Conservation (phyloP, 257 asterid genomes). For the Lycium barbarum region DNA sequence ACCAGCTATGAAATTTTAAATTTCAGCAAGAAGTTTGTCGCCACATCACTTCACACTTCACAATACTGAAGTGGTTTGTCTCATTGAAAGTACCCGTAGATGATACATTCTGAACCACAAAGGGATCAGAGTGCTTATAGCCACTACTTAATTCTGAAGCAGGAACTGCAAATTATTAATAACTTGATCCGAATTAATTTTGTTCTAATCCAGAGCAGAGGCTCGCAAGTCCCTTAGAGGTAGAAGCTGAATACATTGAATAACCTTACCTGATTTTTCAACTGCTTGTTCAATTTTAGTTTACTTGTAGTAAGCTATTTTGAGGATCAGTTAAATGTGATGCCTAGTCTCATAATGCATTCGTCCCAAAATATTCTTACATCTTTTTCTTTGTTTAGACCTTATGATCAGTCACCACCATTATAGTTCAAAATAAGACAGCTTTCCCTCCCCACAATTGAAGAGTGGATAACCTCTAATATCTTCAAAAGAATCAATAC, state of each 20-base stretch:
- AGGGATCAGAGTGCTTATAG: neutral
- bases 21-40: constrained; percentile 3
- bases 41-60: constrained; percentile 18
- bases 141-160: constrained; percentile 3
- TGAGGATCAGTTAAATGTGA: neutral
- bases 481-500: neutral
- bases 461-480: constrained; percentile 5
- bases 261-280: neutral
- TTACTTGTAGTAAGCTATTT: constrained; percentile 12
- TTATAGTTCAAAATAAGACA: neutral
- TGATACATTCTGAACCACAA: constrained; percentile 3
- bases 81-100: neutral
- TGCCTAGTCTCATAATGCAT: constrained; percentile 15
- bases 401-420: constrained; percentile 16
- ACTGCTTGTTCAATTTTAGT: neutral
- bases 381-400: neutral
- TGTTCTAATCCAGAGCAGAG: neutral
- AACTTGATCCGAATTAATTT: neutral
- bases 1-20: neutral
- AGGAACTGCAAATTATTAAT: neutral
- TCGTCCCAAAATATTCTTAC: constrained; percentile 1
- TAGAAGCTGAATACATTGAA: constrained; percentile 17
- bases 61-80: constrained; percentile 19
- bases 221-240: neutral
- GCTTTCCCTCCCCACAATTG: neutral